These are phyloP conservation scores for Fonsecaea monophora DNA, from an alignment of 2,329 filamentous ascomycete genomes.

Conservation along the genomic window DNA sequence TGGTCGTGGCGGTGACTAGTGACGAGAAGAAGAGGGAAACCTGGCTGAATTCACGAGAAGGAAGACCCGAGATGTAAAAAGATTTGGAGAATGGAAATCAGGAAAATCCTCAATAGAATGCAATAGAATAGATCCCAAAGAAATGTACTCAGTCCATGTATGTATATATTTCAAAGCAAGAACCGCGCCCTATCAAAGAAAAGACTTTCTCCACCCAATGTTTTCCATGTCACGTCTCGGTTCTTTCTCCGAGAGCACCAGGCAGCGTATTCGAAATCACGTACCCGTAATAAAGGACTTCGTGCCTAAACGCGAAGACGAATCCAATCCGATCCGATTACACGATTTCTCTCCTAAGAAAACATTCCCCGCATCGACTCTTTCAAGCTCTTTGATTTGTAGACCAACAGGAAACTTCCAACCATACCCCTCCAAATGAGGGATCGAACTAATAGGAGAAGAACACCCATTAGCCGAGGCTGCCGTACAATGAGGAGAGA, in stretches of 20 bases:
- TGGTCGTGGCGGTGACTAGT: conserved; percentile 2
- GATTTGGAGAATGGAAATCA: too few relatives aligned
- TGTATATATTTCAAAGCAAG: too few relatives aligned
- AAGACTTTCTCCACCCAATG: too few relatives aligned
- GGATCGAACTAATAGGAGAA: too few relatives aligned
- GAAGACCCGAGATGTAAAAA: too few relatives aligned
- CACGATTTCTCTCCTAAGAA: too few relatives aligned
- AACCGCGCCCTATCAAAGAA: too few relatives aligned
- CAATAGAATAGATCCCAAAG: too few relatives aligned
- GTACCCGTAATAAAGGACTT: background rate
- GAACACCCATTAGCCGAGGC: background rate
- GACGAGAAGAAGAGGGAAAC: too few relatives aligned
- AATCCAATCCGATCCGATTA: background rate
- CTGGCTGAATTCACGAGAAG: too few relatives aligned
- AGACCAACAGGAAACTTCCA: background rate
- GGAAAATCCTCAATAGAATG: too few relatives aligned
- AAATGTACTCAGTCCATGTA: too few relatives aligned
- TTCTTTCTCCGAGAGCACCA: background rate
- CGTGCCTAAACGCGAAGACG: background rate
- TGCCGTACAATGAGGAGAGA: background rate
- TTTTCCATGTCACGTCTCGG: background rate
- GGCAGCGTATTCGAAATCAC: background rate
- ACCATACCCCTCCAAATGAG: background rate
- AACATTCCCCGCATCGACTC: background rate
- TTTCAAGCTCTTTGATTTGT: background rate